phyloP scores from a whole-genome alignment of 257 asterid genomes.

The Gentiana straminea region DNA sequence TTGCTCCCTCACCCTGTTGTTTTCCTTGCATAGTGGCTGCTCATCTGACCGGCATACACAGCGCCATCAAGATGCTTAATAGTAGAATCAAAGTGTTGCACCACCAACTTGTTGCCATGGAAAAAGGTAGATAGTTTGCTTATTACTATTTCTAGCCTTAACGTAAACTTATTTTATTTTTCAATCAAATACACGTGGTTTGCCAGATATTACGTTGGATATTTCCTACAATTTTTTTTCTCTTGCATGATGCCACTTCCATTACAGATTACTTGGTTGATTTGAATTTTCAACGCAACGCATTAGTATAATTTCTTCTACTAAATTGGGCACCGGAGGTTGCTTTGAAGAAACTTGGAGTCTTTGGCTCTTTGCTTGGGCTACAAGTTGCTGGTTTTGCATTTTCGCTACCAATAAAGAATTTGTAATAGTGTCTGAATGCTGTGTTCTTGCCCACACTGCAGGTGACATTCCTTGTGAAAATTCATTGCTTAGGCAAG shows the following conservation, averaged over 20 bases:
- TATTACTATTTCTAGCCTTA: no score
- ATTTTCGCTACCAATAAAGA: no score
- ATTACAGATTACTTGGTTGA: no score
- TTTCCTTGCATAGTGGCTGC: constrained; percentile 62
- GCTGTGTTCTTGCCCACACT: constrained; percentile 16
- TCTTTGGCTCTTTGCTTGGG: no score
- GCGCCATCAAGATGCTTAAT: constrained; percentile 94
- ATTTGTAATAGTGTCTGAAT: background rate
- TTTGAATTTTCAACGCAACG: no score
- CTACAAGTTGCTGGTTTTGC: no score
- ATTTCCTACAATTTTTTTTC: background rate
- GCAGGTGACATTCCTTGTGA: constrained; percentile 79
- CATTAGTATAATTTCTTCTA: no score
- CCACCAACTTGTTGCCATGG: constrained; percentile 84
- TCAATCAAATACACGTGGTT: no score
- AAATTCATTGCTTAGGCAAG: constrained; percentile 79
- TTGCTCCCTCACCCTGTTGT: background rate
- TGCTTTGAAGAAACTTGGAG: no score
- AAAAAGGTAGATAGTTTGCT: constrained; percentile 49
- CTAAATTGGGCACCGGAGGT: no score
- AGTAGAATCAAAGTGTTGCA: constrained; percentile 83
- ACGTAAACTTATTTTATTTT: no score
- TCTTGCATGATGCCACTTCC: no score
- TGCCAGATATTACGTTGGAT: background rate
- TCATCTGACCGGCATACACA: constrained; percentile 93